Conservation (phyloP, 495 filamentous ascomycete species). For the Monascus purpureus region DNA sequence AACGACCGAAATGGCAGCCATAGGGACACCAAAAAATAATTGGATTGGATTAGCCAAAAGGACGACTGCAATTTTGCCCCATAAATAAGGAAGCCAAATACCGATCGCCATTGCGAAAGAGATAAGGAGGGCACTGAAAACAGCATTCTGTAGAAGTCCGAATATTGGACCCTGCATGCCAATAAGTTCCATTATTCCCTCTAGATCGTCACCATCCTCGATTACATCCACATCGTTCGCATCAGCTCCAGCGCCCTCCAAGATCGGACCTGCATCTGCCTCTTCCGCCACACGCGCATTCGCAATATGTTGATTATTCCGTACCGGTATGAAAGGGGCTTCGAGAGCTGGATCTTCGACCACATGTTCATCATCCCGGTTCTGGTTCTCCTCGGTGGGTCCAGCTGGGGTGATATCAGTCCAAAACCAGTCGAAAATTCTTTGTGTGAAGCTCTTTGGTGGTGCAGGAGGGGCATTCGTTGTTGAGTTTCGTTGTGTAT, state of each 20-base stretch:
- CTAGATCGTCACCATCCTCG: constrained; percentile 92
- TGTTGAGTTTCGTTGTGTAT: not conserved
- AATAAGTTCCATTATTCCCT: constrained; percentile 90
- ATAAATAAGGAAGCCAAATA: constrained; percentile 83
- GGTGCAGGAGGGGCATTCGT: not conserved
- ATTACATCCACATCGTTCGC: constrained; percentile 43
- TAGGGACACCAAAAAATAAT: constrained; percentile 51
- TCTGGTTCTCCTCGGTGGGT: constrained; percentile 18
- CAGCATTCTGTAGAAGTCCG: constrained; percentile 81
- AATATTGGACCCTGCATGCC: constrained; percentile 90
- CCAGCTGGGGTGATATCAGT: constrained; percentile 33
- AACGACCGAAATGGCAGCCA: constrained; percentile 50
- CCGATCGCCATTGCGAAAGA: constrained; percentile 70
- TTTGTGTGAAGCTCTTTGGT: constrained; percentile 7
- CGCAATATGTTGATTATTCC: constrained; percentile 16
- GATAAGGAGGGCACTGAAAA: constrained; percentile 85
- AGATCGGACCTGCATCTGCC: constrained; percentile 13
- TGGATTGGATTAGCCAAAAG: constrained; percentile 64
- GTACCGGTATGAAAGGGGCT: constrained; percentile 48
- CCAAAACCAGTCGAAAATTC: constrained; percentile 47
- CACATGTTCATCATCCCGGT: constrained; percentile 41
- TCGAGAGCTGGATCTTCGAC: constrained; percentile 43
- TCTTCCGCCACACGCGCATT: constrained; percentile 10
- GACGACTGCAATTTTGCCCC: constrained; percentile 71
- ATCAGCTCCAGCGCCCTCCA: constrained; percentile 37